Percentiles rank a stretch among this genome's conserved stretches.
These are phyloP conservation scores for Sporothrix curviconia DNA, from an alignment of 2,329 filamentous ascomycete genomes.

Conservation along the genomic window DNA sequence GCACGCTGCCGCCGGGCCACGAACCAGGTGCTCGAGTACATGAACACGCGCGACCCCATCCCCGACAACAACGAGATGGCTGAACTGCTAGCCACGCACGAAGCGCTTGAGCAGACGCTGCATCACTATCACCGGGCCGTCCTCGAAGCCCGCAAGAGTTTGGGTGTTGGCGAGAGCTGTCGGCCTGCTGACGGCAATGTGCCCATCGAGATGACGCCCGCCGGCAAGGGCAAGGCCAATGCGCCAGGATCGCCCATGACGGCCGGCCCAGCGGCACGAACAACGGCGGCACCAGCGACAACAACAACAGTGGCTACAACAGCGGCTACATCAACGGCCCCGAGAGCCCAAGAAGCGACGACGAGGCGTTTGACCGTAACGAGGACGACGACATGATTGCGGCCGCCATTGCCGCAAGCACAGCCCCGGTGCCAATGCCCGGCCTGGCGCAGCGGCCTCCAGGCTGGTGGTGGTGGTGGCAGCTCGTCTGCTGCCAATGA, in stretches of 20 bases:
- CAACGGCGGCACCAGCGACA: slow-evolving; percentile 11
- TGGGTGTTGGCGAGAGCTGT: slow-evolving; percentile 33
- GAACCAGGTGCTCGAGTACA: slow-evolving; percentile 77
- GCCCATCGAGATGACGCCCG: slow-evolving; percentile 15
- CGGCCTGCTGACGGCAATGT: slow-evolving; percentile 26
- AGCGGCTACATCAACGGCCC: neutral
- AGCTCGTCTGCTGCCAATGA: neutral
- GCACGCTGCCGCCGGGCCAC: slow-evolving; percentile 78
- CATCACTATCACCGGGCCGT: slow-evolving; percentile 80
- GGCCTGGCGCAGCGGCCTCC: neutral
- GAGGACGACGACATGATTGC: slow-evolving; percentile 18
- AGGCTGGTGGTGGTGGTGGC: neutral
- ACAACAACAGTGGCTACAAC: neutral
- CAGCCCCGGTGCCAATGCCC: slow-evolving; percentile 9
- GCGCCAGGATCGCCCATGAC: slow-evolving; percentile 13
- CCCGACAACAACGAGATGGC: slow-evolving; percentile 94
- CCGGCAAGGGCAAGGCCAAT: slow-evolving; percentile 25
- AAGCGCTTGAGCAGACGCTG: slow-evolving; percentile 75
- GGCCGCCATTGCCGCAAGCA: slow-evolving; percentile 19
- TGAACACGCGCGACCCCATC: slow-evolving; percentile 67
- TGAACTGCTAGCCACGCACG: slow-evolving; percentile 88
- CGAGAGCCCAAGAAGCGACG: neutral
- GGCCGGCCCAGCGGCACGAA: too few relatives aligned
- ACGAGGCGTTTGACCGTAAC: neutral
- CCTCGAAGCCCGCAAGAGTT: slow-evolving; percentile 52